These are phyloP conservation scores for Saraca asoca DNA, from an alignment of 331 rosid genomes.

Conservation along the genomic window DNA sequence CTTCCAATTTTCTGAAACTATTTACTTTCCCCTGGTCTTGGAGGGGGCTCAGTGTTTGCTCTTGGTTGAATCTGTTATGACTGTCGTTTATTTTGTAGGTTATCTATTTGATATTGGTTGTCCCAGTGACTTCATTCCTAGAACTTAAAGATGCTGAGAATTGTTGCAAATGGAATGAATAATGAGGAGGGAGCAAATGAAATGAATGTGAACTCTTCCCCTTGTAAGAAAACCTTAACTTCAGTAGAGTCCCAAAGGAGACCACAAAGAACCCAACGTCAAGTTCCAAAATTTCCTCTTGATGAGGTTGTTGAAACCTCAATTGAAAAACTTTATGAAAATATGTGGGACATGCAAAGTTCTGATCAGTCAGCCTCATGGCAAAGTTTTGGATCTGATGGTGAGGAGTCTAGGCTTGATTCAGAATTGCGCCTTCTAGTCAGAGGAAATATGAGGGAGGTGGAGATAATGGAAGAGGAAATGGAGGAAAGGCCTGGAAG, in stretches of 20 bases:
- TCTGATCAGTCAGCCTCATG: conserved; percentile 68
- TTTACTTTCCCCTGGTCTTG: neutral
- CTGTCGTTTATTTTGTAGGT: conserved; percentile 39
- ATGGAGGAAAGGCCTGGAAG: conserved; percentile 43
- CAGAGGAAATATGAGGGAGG: conserved; percentile 68
- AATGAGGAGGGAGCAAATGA: conserved; percentile 40
- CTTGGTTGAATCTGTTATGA: conserved; percentile 37
- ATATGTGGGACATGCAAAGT: conserved; percentile 70
- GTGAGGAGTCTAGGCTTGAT: conserved; percentile 73
- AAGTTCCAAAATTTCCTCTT: conserved; percentile 26
- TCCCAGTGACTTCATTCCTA: conserved; percentile 39
- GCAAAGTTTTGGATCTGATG: conserved; percentile 67
- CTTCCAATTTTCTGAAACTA: conserved; percentile 11
- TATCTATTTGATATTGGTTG: conserved; percentile 40
- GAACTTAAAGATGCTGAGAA: conserved; percentile 60
- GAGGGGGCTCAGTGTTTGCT: neutral
- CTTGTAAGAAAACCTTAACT: conserved; percentile 42
- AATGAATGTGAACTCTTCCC: conserved; percentile 36
- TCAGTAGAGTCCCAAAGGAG: conserved; percentile 40
- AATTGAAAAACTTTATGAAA: conserved; percentile 70
- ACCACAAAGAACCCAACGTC: conserved; percentile 40
- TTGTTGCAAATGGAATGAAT: conserved; percentile 42
- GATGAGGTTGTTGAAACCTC: conserved; percentile 56
- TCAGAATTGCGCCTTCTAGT: conserved; percentile 71
- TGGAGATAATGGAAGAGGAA: conserved; percentile 70